phyloP scores from a whole-genome alignment of 495 filamentous ascomycete genomes.

The Neurospora sp. region DNA sequence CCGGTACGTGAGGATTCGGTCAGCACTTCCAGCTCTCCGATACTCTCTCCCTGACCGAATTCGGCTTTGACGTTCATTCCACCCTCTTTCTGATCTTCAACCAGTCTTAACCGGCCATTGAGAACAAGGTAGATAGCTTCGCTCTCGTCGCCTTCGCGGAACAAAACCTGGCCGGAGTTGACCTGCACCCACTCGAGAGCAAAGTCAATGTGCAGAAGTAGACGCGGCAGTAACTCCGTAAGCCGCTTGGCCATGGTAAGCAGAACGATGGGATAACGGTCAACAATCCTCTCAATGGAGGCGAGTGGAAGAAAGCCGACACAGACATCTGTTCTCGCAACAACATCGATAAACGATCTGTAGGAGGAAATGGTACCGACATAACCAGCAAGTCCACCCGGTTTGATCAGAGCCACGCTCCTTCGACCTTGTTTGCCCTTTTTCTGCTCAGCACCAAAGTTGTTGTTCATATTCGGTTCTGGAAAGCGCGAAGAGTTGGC shows the following conservation, averaged over 20 bases:
- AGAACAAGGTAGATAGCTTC: constrained; percentile 97
- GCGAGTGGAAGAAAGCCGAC: constrained; percentile 86
- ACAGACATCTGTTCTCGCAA: constrained; percentile 96
- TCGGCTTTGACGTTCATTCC: constrained; percentile 86
- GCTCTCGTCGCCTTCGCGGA: constrained; percentile 89
- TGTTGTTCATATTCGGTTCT: constrained; percentile 7
- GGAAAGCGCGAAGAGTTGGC: constrained; percentile 11
- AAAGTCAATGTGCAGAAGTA: constrained; percentile 96
- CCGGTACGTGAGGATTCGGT: constrained; percentile 84
- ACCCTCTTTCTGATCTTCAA: constrained; percentile 66
- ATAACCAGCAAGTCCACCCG: constrained; percentile 89
- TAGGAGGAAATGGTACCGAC: constrained; percentile 89
- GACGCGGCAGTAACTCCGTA: constrained; percentile 77
- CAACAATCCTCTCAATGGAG: constrained; percentile 83
- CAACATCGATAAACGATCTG: constrained; percentile 90
- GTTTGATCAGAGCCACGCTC: constrained; percentile 87
- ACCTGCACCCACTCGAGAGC: constrained; percentile 97
- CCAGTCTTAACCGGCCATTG: constrained; percentile 75
- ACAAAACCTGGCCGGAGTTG: constrained; percentile 85
- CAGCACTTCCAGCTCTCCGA: constrained; percentile 93
- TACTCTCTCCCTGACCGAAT: constrained; percentile 93
- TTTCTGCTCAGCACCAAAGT: constrained; percentile 10
- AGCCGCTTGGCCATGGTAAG: constrained; percentile 92
- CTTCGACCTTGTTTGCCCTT: constrained; percentile 23
- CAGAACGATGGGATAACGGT: constrained; percentile 82